Conservation (phyloP, 129 eudicot genomes). For the Lactuca saligna region DNA sequence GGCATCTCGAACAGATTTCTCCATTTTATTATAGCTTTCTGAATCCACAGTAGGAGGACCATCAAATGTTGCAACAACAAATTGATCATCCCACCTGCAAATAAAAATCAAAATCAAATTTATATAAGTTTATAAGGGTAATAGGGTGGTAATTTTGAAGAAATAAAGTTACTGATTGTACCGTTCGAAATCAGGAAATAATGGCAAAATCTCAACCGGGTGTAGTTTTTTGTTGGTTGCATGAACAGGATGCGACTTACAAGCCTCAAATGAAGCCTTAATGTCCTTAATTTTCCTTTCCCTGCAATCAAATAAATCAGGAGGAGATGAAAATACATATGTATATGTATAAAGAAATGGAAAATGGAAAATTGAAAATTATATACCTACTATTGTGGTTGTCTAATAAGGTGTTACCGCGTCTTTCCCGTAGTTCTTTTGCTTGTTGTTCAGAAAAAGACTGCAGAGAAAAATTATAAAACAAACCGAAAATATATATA, state of each 20-base stretch:
- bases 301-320: slow-evolving; percentile 34
- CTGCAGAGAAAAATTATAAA: slow-evolving; percentile 37
- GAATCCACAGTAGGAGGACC: slow-evolving; percentile 89
- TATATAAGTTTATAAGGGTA: not conserved
- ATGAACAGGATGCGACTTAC: slow-evolving; percentile 80
- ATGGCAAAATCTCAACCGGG: slow-evolving; percentile 76
- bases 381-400: slow-evolving; percentile 63
- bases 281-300: slow-evolving; percentile 81
- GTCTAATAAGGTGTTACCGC: slow-evolving; percentile 56
- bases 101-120: not conserved
- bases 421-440: slow-evolving; percentile 75
- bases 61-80: slow-evolving; percentile 80
- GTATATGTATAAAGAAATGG: not conserved
- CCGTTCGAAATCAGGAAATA: slow-evolving; percentile 90
- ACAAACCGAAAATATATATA: not conserved
- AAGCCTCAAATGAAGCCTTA: slow-evolving; percentile 84
- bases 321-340: not conserved
- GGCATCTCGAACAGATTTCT: slow-evolving; percentile 66
- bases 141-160: not conserved
- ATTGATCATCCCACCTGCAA: slow-evolving; percentile 69
- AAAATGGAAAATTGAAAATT: not conserved
- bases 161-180: slow-evolving; percentile 14
- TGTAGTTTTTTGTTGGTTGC: slow-evolving; percentile 65
- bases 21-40: slow-evolving; percentile 72
- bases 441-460: slow-evolving; percentile 91